Evolutionary conservation across 2,329 filamentous ascomycete genomes (phyloP).

Genomic region (Trichoderma afroharzianum): DNA sequence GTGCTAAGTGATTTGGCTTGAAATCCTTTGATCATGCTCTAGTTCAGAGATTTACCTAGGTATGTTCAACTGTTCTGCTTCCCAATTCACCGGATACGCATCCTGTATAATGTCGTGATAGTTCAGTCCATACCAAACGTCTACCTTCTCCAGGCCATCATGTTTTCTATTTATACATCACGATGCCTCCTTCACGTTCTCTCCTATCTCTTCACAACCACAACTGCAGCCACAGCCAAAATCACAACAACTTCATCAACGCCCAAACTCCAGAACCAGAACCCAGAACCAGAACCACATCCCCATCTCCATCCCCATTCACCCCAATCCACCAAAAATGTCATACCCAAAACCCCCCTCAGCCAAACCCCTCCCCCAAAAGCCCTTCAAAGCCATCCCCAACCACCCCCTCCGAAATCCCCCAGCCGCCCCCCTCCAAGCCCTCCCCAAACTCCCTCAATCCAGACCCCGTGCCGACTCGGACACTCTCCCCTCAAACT

Average conservation of each 20-base stretch:
- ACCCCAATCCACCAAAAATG: not conserved
- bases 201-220: not conserved
- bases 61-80: not conserved
- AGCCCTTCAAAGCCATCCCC: not conserved
- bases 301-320: too few species aligned
- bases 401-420: not conserved
- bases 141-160: not conserved
- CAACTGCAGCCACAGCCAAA: not conserved
- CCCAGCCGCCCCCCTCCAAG: not conserved
- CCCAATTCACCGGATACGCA: not conserved
- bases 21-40: not conserved
- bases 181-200: not conserved
- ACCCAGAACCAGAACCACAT: not conserved
- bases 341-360: not conserved
- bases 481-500: not conserved
- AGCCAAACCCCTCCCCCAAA: not conserved
- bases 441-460: not conserved
- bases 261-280: not conserved
- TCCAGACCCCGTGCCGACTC: not conserved
- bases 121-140: not conserved
- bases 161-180: not conserved
- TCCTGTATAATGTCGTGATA: not conserved
- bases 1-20: not conserved
- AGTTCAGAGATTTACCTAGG: too few species aligned
- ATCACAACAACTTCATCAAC: not conserved